Conservation (phyloP, 2,329 filamentous ascomycete species). For the Mollisia scopiformis region DNA sequence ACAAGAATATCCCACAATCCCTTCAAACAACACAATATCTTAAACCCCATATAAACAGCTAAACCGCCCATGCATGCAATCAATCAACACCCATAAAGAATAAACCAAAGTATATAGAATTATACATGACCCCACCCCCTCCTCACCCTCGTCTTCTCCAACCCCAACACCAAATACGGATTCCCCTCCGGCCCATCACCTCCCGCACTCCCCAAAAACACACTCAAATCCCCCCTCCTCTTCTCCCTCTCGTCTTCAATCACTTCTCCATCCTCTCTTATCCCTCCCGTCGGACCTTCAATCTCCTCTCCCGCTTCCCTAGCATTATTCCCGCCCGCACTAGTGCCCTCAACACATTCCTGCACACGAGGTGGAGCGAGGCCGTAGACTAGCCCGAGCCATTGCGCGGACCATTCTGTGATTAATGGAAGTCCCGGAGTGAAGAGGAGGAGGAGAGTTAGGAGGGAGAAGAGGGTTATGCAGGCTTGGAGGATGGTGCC, state of each 20-base stretch:
- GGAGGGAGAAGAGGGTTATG: not conserved
- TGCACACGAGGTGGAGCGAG: conserved; percentile 1
- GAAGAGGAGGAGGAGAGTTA: conserved; percentile 1
- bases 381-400: conserved; percentile 5
- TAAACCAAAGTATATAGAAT: not conserved
- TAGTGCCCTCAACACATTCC: conserved; percentile 7
- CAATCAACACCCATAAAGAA: too few relatives aligned
- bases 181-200: conserved; percentile 7
- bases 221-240: not conserved
- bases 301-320: not conserved
- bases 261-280: not conserved
- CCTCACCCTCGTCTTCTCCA: not conserved
- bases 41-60: too few relatives aligned
- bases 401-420: conserved; percentile 10
- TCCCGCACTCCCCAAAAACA: not conserved
- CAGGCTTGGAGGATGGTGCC: not conserved
- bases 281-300: not conserved
- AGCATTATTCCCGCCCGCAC: conserved; percentile 1
- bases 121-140: not conserved
- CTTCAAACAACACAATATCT: too few relatives aligned
- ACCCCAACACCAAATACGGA: conserved; percentile 6
- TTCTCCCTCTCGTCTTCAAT: not conserved
- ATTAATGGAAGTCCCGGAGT: not conserved
- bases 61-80: too few relatives aligned
- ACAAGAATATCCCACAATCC: too few relatives aligned